Evolutionary conservation across 2,329 filamentous ascomycete genomes (phyloP).

Genomic region (Podosphaera leucotricha): DNA sequence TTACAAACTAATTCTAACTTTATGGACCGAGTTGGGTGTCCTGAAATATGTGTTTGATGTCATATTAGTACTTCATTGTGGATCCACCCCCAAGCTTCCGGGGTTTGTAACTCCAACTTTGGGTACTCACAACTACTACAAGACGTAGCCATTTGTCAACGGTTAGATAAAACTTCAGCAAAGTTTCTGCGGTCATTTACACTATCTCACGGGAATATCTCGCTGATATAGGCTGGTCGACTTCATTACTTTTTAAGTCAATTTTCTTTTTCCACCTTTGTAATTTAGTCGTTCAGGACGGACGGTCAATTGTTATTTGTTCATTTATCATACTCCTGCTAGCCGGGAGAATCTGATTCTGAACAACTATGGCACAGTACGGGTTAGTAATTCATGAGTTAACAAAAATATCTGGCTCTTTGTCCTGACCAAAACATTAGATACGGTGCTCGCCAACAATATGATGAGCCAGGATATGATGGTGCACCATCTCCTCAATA

Average conservation of each 20-base stretch:
- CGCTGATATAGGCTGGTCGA: background rate
- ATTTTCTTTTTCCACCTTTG: background rate
- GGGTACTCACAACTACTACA: background rate
- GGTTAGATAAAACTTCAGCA: background rate
- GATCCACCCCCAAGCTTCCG: background rate
- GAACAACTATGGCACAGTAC: constrained; percentile 15
- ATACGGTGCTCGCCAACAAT: constrained; percentile 35
- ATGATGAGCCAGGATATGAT: constrained; percentile 16
- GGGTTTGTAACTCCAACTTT: background rate
- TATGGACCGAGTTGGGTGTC: background rate
- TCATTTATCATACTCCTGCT: background rate
- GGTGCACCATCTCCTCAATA: constrained; percentile 5
- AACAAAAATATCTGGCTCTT: background rate
- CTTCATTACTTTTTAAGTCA: too few species aligned
- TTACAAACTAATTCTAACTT: background rate
- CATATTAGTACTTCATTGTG: background rate
- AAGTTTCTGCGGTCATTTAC: background rate
- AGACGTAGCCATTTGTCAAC: background rate
- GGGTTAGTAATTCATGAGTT: constrained; percentile 10
- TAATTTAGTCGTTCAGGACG: too few species aligned
- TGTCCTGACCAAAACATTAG: constrained; percentile 16
- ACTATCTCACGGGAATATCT: background rate
- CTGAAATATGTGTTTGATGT: background rate
- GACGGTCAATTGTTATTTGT: background rate
- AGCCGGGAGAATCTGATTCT: constrained; percentile 4